Evolutionary conservation across 1,139 yeast species (phyloP).

Genomic region (Yamadazyma triangularis): DNA sequence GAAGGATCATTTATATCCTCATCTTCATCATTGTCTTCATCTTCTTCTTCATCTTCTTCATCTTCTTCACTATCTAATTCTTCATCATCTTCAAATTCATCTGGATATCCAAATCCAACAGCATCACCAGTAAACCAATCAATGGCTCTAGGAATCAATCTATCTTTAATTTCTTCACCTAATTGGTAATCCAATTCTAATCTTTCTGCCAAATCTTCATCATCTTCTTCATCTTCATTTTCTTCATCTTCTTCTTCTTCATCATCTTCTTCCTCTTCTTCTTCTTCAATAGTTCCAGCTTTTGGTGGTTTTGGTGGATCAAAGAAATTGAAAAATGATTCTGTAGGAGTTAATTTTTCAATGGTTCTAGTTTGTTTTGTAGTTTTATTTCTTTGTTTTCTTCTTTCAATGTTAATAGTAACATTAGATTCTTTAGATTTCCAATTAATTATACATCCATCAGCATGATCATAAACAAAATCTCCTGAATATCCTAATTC

Average conservation of each 20-base stretch:
- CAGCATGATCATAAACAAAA: constrained; percentile 95
- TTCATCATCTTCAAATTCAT: constrained; percentile 39
- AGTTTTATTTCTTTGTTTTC: constrained; percentile 96
- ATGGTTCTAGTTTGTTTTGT: constrained; percentile 96
- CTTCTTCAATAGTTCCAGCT: constrained; percentile 37
- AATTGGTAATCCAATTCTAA: constrained; percentile 91
- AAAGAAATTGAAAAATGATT: constrained; percentile 92
- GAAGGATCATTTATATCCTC: constrained; percentile 40
- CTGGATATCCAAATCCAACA: constrained; percentile 52
- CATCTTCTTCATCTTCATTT: constrained; percentile 50
- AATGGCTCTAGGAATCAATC: constrained; percentile 90
- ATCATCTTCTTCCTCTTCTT: constrained; percentile 39
- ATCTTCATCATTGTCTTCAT: no score
- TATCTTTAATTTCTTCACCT: constrained; percentile 95
- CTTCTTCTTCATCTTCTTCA: constrained; percentile 39
- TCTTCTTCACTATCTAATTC: constrained; percentile 41
- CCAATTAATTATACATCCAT: constrained; percentile 88
- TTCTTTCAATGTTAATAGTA: constrained; percentile 83
- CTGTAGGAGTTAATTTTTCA: constrained; percentile 89
- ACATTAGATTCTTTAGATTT: constrained; percentile 72
- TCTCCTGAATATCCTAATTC: constrained; percentile 95
- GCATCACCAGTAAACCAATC: constrained; percentile 99
- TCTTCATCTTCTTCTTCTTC: constrained; percentile 24
- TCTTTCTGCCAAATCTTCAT: constrained; percentile 75
- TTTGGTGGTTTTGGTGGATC: constrained; percentile 85